A percentile compares a stretch with the other conserved stretches of the same genome.
Conservation (phyloP, 2,329 filamentous ascomycete species). For the Diaporthe citrichinensis region DNA sequence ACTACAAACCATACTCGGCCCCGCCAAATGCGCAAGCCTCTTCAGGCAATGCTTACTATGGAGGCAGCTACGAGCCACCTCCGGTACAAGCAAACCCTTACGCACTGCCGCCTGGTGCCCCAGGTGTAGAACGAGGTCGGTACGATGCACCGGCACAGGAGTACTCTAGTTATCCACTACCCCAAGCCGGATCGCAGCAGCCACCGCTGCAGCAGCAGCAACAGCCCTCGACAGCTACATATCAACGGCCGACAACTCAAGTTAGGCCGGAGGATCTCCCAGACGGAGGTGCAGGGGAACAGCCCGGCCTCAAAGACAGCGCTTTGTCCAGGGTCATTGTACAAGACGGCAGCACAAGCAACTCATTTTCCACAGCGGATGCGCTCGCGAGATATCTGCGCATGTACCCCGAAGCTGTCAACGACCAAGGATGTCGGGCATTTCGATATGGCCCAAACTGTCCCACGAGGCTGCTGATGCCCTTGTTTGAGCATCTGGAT, state of each 20-base stretch:
- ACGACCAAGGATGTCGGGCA: background rate
- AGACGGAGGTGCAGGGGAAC: background rate
- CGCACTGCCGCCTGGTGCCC: background rate
- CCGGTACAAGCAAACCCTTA: background rate
- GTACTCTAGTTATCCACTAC: background rate
- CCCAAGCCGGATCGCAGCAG: background rate
- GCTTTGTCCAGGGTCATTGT: background rate
- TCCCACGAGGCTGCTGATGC: background rate
- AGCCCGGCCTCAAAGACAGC: background rate
- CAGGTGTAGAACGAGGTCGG: background rate
- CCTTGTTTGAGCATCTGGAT: background rate
- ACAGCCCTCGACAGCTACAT: background rate
- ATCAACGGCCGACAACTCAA: background rate
- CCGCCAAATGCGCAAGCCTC: constrained; percentile 2
- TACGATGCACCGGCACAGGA: background rate
- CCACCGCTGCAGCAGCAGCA: background rate
- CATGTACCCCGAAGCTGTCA: background rate
- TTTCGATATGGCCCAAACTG: constrained; percentile 1
- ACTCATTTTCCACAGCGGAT: background rate
- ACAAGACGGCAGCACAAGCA: background rate
- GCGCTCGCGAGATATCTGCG: background rate
- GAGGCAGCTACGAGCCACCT: background rate
- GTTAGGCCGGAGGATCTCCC: background rate
- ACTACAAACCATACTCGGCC: background rate
- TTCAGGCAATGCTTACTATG: background rate